Base-by-base conservation (phyloP, 2,329 filamentous ascomycete species). In the Zymoseptoria crescenta region DNA sequence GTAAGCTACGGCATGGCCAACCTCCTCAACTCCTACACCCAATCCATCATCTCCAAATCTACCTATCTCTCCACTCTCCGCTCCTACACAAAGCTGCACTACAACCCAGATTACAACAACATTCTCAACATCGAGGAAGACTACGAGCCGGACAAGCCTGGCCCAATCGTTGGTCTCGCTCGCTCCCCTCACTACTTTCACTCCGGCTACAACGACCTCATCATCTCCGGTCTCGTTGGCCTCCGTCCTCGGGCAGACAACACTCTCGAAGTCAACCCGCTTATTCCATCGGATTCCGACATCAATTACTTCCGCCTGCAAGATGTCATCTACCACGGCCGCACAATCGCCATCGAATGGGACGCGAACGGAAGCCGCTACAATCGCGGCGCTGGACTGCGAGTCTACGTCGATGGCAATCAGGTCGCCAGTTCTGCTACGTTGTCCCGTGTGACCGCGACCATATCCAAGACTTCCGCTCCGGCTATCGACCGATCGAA, bases 161-260 rank as follows among this genome's bases (percentile, higher is more conserved):
- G 69, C 0, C 74, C 74, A 0, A 75, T 78, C 27, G 75, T 78
- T 2, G 75, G 75, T 0, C 69, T 78, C 4, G 70, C 73, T 29
- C 73, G 76, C 6, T 76, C 73, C 1, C 74, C 72, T 13, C 76
- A 78, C 56, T 78, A 78, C 64, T 78, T 78, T 68, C 76, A 78
- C 66, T 78, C 76, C 1, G 75, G 75, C 1, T 78, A 73, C 61
- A 69, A 74, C 27, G 76, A 78, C 57, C 68, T 74, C 2, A 66
- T 78, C 35, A 69, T 78, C 13, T 72, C 73, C 0, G 76, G 76
- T 0, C 67, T 78, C 2, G 72, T 78, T 0, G 76, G 76, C 0
- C 74, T 78, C 35, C 74, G 75, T 0, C 72, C 76, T 2, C 70
- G 70, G 0, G 68, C 70, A 8, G 71, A 75, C 30, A 68, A 76